Evolutionary conservation across 192 early-diverging fungal species (phyloP), one percentile per base, ranked within the genome.

Genomic region (Geranomyces variabilis): DNA sequence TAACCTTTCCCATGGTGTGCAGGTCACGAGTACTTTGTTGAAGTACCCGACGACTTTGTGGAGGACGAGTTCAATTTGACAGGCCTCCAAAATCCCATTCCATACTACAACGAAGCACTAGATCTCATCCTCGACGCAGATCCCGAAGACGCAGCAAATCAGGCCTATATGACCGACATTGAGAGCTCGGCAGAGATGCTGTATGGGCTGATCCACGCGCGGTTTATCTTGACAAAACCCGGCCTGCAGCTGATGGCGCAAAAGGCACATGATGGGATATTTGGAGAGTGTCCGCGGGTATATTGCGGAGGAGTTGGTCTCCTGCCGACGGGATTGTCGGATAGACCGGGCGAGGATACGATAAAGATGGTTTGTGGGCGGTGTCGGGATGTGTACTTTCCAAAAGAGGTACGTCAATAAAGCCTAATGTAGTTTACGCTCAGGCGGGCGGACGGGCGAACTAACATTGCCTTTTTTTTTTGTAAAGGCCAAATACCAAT

Each of bases 11-110:
- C n/a, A n/a, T n/a, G n/a, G n/a, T n/a, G n/a, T n/a, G n/a, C 44
- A 82, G 80, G 82, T 34, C 78, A 84, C 71, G 79, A 83, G 49
- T 82, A 77, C 67, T 80, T 87, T 45, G 48, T 81, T 44, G 86
- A 86, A 68, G 80, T 85, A 10, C 80, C 83, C 1, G 82, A 84
- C 48, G 79, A 79, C 26, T 84, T 82, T 59, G 94, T 98, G 66
- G 91, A 94, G 72, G 97, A 99, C 77, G 94, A 96, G 70, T 99
- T 99, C 81, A 99, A 99, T 79, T 80, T 98, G 71, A 96, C 93
- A n/a, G 97, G 97, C 46, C 86, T 99, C 21, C 83, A 82, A 74
- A 80, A 88, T 19, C 81, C 88, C 17, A 91, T 97, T 0, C 91
- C 91, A 29, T 89, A 90, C 67, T 98, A 95, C 80, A 85, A 90